Base-by-base conservation (phyloP, 352 stramenopile species). In the Globisporangium heterothallicum region DNA sequence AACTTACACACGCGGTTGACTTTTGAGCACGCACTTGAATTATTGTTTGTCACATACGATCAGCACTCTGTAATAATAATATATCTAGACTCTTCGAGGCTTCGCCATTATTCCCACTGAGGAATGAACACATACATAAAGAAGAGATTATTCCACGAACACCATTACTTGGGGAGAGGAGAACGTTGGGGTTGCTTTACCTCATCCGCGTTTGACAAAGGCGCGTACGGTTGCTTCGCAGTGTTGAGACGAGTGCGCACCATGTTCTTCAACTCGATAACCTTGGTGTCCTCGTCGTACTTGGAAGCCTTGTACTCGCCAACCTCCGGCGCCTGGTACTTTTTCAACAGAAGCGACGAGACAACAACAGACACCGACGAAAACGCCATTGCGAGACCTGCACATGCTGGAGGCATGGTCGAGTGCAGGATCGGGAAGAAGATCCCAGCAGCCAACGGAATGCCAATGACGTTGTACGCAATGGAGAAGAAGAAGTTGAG, bases 401-500 rank as follows among this genome's bases (percentile, higher is more conserved):
- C 84, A 36, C 82, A 93, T 4, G 81, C 80, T 27, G 86, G 86
- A 9, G 86, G 86, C 74, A 95, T 88, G 68, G 75, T 91, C 26
- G 66, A 70, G 56, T 94, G 81, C 13, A 95, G 62, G 27, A 94
- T 47, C 25, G 84, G 84, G 63, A 91, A 93, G 53, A 95, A 93
- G 22, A 87, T 74, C 1, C 84, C 85, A n/a, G 84, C 78, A 1
- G 85, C 85, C 38, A 95, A 61, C 27, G 85, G 85, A 42, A 95
- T 94, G 7, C 79, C 78, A 1, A 94, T 32, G 14, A 85, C 58
- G 61, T 95, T 95, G 77, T 95, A 95, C 30, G 79, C 71, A 56
- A 95, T 74, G 42, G 84, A 91, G 48, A 88, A 92, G 64, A 94
- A 88, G 35, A 94, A 89, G 62, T 95, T 95, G 30, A 94, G 58